Evolutionary conservation across 208 protist genomes (phyloP), one percentile per base, ranked within the genome.

Genomic region (Trypanosoma avium): DNA sequence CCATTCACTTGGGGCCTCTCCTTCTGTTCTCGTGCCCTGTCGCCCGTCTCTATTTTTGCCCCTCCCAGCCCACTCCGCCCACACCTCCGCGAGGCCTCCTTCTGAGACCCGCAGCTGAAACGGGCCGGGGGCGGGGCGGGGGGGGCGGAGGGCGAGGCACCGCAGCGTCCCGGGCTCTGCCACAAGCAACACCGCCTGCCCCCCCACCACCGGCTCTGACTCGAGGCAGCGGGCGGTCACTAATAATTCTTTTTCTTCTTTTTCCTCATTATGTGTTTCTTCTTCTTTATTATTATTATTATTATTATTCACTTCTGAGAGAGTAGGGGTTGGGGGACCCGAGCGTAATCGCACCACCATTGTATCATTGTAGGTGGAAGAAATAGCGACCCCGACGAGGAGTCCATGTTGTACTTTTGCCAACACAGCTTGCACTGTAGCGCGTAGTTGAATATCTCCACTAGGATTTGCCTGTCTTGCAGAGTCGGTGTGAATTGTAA

Each of bases 141-240:
- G 76, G 3, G 63, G 68, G 10, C 73, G 72, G 9, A 79, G 45
- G 12, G 65, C 81, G 24, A 90, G 55, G 57, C 81, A 90, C 1
- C 74, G 74, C 49, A 93, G 75, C 30, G 68, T 73, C 0, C 73
- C 80, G n/a, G 87, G 82, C 69, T 93, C 83, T 13, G 73, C 75
- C 32, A 83, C 75, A 17, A 93, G 66, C 21, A 90, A 30, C 29
- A 90, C 74, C 13, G 76, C 55, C 63, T 86, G 72, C 27, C 87
- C 83, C 0, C 69, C 46, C 17, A 76, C 66, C 7, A 90, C 74
- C 0, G 75, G 71, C 47, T 89, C 83, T 7, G 79, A 76, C 38
- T 79, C 62, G 12, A 74, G 55, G 52, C 81, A 87, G n/a, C 86
- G 81, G 38, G 79, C 84, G 27, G 83, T 90, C 45, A 90, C 55